Evolutionary conservation across 164 flowering plant genomes (phyloP), one percentile per base, ranked within the genome.

Genomic region (Stephania cephalantha): DNA sequence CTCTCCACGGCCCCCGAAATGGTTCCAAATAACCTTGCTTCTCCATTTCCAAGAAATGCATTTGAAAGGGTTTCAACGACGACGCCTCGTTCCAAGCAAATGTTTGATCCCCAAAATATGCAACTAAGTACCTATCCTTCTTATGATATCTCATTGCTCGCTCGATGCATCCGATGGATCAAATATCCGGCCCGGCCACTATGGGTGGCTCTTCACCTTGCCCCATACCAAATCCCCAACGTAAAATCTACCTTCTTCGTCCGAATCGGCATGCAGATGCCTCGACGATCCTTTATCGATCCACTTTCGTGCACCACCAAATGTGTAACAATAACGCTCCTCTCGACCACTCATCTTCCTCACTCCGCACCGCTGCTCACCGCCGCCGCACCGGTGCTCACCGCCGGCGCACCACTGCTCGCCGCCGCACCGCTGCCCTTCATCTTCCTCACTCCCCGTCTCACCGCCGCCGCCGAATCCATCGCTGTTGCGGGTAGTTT

Each of bases 111-210:
- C 98, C 94, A 81, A 90, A 94, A 79, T 90, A 94, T 2, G 92
- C 90, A 11, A 94, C 81, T 77, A 94, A 80, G 75, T 75, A 70
- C 22, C 83, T 35, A 9, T 77, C 87, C 52, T 75, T 83, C 76
- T 84, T 94, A 46, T 71, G 83, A 81, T 91, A 78, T 71, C 81
- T 87, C 81, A 68, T 73, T 42, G 97, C 97, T 72, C 77, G 77
- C 17, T 84, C 76, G 97, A 86, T 18, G 94, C 76, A 83, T 83
- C 88, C 0, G 84, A 79, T 12, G 89, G 84, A 74, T 84, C 87
- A 86, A 84, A 86, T 79, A 94, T 85, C 88, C 91, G 97, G 15
- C 92, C 98, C n/a, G 98, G 98, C 98, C 98, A 94, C 98, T 97
- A 94, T 1, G 95, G 97, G 79, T 92, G 95, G 77, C 92, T 89